Percentiles rank a stretch among this genome's conserved stretches.
phyloP scores from a whole-genome alignment of 306 rosid genomes.

The Citrullus mucosospermus region DNA sequence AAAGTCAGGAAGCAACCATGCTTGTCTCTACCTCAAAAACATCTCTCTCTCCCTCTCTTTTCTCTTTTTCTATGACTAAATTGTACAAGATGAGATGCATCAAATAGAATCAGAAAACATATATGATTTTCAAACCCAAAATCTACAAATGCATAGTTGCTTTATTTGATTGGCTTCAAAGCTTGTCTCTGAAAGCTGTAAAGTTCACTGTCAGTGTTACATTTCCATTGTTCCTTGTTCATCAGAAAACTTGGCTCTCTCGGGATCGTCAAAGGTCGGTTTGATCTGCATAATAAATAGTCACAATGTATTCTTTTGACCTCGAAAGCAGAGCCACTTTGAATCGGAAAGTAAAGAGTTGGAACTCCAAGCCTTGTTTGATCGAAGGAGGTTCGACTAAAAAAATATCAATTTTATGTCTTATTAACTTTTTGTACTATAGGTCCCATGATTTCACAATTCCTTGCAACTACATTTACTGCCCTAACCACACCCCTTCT shows the following conservation, averaged over 20 bases:
- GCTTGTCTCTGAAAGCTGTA: conserved; percentile 41
- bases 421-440: no score
- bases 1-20: neutral
- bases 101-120: neutral
- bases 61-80: neutral
- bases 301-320: no score
- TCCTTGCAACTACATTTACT: no score
- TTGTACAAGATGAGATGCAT: neutral
- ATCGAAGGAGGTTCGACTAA: no score
- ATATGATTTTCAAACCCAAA: neutral
- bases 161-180: conserved; percentile 38
- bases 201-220: conserved; percentile 26
- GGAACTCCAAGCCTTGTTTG: no score
- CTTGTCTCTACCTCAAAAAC: neutral
- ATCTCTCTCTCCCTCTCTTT: neutral
- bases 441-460: no score
- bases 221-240: conserved; percentile 38
- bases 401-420: no score
- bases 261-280: conserved; percentile 48
- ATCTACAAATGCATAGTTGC: neutral
- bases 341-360: no score
- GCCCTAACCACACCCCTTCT: no score
- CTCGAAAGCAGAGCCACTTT: neutral
- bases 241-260: conserved; percentile 62
- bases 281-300: conserved; percentile 34